phyloP scores from a whole-genome alignment of 2,329 filamentous ascomycete species.

The Bipolaris sorokiniana region DNA sequence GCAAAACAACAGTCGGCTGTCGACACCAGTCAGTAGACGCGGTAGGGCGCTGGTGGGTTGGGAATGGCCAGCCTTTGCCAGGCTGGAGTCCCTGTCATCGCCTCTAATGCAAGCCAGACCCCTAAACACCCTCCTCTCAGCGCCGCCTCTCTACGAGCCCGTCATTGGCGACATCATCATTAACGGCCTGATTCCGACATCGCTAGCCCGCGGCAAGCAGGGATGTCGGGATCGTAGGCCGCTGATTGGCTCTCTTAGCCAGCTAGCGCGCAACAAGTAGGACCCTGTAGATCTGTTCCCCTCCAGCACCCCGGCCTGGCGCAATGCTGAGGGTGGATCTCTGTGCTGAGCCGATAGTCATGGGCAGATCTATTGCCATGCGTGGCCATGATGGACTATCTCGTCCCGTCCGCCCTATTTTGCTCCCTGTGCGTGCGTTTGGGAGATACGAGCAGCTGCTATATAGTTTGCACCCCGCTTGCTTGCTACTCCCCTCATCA shows the following conservation, averaged over 20 bases:
- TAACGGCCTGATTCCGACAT: constrained; percentile 9
- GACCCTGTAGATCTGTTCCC: constrained; percentile 43
- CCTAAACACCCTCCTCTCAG: constrained; percentile 14
- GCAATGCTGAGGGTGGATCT: constrained; percentile 25
- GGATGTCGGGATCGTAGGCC: constrained; percentile 16
- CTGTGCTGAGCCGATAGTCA: constrained; percentile 23
- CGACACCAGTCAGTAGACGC: constrained; percentile 11
- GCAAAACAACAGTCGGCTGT: constrained; percentile 5
- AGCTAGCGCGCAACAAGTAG: constrained; percentile 21
- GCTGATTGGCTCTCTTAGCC: constrained; percentile 17
- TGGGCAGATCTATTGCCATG: constrained; percentile 33
- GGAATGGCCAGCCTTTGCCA: constrained; percentile 20
- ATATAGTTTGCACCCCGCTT: constrained; percentile 36
- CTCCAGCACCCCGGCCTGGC: constrained; percentile 22
- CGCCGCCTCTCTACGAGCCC: constrained; percentile 19
- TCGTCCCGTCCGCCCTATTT: constrained; percentile 10
- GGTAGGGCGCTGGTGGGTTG: background rate
- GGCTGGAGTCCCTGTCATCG: constrained; percentile 13
- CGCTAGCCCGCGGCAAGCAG: constrained; percentile 9
- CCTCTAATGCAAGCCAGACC: constrained; percentile 20
- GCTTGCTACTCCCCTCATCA: constrained; percentile 1
- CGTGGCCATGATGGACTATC: constrained; percentile 22
- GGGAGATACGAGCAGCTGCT: constrained; percentile 29
- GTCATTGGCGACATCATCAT: constrained; percentile 28
- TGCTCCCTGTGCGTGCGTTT: constrained; percentile 10